A percentile compares a stretch with the other conserved stretches of the same genome.
These are phyloP conservation scores for Pinus tabuliformis DNA, from an alignment of 75 land plant species.

Conservation along the genomic window DNA sequence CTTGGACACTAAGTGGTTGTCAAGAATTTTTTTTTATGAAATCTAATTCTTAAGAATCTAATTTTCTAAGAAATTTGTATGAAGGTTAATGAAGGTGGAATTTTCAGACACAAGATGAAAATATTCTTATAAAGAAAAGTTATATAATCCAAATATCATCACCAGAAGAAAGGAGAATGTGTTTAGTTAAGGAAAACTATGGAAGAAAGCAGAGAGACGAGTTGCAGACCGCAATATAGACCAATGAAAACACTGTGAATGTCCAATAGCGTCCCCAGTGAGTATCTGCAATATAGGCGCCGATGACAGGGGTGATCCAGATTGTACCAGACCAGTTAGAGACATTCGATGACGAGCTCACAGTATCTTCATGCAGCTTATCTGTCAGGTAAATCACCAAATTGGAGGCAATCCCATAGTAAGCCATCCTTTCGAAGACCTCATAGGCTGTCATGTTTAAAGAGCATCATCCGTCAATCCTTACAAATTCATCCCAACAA, in stretches of 20 bases:
- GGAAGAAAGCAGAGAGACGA: too few relatives aligned
- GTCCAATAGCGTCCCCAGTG: constrained; percentile 32
- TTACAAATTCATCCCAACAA: too few relatives aligned
- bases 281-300: constrained; percentile 29
- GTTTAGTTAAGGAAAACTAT: too few relatives aligned
- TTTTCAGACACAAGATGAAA: too few relatives aligned
- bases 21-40: too few relatives aligned
- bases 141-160: too few relatives aligned
- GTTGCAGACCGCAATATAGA: constrained; percentile 18
- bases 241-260: constrained; percentile 19
- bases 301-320: constrained; percentile 33
- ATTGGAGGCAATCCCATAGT: constrained; percentile 66
- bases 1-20: too few relatives aligned
- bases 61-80: too few relatives aligned
- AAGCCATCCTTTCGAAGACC: constrained; percentile 73
- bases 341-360: constrained; percentile 22
- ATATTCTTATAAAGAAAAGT: too few relatives aligned
- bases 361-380: constrained; percentile 59
- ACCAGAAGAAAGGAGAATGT: too few relatives aligned
- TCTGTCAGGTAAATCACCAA: constrained; percentile 60
- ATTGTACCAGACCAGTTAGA: constrained; percentile 34
- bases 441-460: constrained; percentile 44
- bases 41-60: too few relatives aligned
- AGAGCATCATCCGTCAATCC: background rate
- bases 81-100: too few relatives aligned